These are phyloP conservation scores for Jamesozyma hellenica DNA, from an alignment of 805 yeast species.

Conservation along the genomic window DNA sequence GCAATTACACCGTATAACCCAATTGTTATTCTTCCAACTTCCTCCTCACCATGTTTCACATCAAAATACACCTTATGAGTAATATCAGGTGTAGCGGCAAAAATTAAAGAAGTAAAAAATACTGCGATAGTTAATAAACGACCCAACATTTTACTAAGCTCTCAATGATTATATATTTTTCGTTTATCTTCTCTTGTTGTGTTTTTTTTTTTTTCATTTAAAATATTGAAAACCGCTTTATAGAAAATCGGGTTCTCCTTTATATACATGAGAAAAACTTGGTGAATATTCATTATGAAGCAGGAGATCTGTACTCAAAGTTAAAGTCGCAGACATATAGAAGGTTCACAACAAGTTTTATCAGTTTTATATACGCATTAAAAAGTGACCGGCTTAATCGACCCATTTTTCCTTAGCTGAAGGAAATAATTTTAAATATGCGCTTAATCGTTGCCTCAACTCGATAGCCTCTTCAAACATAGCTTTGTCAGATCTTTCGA, in stretches of 20 bases:
- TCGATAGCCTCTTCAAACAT: slow-evolving; percentile 66
- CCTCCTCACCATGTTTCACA: slow-evolving; percentile 57
- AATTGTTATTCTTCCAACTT: slow-evolving; percentile 73
- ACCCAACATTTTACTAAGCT: neutral
- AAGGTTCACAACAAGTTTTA: too few species aligned
- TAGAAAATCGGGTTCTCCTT: neutral
- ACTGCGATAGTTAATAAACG: neutral
- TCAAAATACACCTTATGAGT: slow-evolving; percentile 58
- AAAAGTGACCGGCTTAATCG: too few species aligned
- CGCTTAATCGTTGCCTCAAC: slow-evolving; percentile 35
- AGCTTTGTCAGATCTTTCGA: slow-evolving; percentile 45
- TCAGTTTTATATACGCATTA: too few species aligned
- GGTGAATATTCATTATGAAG: slow-evolving; percentile 2
- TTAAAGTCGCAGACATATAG: too few species aligned
- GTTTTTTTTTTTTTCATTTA: neutral
- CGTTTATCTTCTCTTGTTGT: neutral
- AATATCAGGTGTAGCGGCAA: slow-evolving; percentile 8
- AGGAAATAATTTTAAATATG: slow-evolving; percentile 10
- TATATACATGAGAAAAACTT: neutral
- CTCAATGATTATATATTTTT: neutral
- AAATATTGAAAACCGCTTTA: neutral
- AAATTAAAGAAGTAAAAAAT: neutral
- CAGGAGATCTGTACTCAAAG: too few species aligned
- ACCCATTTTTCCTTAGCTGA: slow-evolving; percentile 4
- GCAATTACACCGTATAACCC: slow-evolving; percentile 75